phyloP scores from a whole-genome alignment of 2,329 filamentous ascomycete species.

The Sclerotinia subarctica region DNA sequence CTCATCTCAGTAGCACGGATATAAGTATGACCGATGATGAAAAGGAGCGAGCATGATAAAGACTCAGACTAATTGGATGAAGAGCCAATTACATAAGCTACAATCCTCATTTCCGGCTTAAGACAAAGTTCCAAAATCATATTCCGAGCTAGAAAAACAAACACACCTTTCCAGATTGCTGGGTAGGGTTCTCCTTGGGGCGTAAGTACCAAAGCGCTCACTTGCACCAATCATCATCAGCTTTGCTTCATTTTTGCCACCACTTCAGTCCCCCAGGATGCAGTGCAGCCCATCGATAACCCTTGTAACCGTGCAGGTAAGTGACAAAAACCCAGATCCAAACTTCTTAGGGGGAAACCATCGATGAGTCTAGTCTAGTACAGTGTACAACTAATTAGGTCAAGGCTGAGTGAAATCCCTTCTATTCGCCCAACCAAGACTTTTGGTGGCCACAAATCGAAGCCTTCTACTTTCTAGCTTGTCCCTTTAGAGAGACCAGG shows the following conservation, averaged over 20 bases:
- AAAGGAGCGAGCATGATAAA: background rate
- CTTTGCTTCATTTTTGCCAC: slow-evolving; percentile 2
- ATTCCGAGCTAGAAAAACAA: background rate
- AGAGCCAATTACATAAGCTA: background rate
- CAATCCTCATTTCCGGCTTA: background rate
- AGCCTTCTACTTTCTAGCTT: slow-evolving; percentile 6
- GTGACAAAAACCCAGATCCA: background rate
- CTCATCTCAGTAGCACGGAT: background rate
- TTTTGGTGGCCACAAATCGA: background rate
- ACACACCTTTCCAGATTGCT: background rate
- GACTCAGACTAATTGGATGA: background rate
- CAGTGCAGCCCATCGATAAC: background rate
- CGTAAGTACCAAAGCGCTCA: background rate
- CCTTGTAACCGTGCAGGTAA: too few species aligned
- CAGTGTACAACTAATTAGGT: slow-evolving; percentile 8
- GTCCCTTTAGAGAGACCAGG: background rate
- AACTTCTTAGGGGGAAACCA: background rate
- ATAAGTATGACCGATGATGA: background rate
- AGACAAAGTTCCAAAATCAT: background rate
- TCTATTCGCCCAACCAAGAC: background rate
- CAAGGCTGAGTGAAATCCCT: slow-evolving; percentile 17
- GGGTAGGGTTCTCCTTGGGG: background rate
- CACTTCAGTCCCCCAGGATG: background rate
- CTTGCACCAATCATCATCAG: background rate
- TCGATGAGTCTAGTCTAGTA: slow-evolving; percentile 7